Evolutionary conservation across 1,139 yeast species (phyloP).

Genomic region (Kodamaea plutei): DNA sequence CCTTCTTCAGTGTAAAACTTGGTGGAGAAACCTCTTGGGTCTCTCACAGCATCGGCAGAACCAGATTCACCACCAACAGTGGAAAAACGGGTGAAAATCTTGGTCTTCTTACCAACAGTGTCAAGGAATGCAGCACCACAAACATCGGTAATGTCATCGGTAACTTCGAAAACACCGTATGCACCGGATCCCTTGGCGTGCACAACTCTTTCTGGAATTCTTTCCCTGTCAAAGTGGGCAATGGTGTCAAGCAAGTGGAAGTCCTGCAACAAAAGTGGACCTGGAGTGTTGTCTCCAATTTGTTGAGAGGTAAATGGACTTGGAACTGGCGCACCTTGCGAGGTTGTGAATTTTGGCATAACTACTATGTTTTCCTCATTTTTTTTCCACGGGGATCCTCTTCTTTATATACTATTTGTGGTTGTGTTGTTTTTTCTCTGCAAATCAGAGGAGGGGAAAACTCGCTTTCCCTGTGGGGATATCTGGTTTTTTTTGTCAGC

Average conservation of each 20-base stretch:
- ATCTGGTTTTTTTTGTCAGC: too few relatives aligned
- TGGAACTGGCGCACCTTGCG: conserved; percentile 70
- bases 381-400: too few relatives aligned
- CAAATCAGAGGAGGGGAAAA: conserved; percentile 8
- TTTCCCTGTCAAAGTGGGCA: conserved; percentile 82
- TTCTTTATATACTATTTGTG: conserved; percentile 4
- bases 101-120: conserved; percentile 72
- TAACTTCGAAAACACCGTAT: conserved; percentile 72
- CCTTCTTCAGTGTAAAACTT: conserved; percentile 88
- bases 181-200: conserved; percentile 93
- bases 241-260: conserved; percentile 71
- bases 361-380: too few relatives aligned
- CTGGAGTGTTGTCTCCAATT: conserved; percentile 49
- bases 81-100: conserved; percentile 72
- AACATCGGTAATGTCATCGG: conserved; percentile 76
- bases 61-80: conserved; percentile 90
- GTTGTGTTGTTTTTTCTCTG: too few relatives aligned
- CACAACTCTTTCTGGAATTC: conserved; percentile 86
- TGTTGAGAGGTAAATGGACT: conserved; percentile 72
- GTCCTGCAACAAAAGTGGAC: conserved; percentile 71
- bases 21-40: conserved; percentile 83
- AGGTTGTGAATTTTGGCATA: conserved; percentile 52
- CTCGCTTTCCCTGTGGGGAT: conserved; percentile 7
- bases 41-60: conserved; percentile 82
- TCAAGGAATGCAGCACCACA: conserved; percentile 68